These are phyloP conservation scores for Cladophialophora immunda DNA, from an alignment of 2,329 filamentous ascomycete species.

Conservation along the genomic window DNA sequence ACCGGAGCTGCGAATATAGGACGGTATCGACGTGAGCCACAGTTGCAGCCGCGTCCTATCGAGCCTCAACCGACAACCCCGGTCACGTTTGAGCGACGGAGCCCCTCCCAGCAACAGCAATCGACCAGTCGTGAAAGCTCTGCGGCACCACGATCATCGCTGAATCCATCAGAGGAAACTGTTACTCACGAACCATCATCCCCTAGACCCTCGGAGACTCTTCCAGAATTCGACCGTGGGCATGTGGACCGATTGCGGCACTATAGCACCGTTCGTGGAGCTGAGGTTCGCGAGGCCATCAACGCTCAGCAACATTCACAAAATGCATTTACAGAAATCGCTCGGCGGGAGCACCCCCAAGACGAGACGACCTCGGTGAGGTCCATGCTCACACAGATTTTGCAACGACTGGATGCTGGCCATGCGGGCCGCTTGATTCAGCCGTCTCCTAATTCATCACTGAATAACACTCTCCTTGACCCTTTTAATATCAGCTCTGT, in stretches of 20 bases:
- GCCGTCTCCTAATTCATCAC: slow-evolving; percentile 6
- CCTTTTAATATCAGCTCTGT: slow-evolving; percentile 29
- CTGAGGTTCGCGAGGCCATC: slow-evolving; percentile 22
- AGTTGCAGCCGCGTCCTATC: slow-evolving; percentile 26
- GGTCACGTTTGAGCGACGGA: slow-evolving; percentile 1
- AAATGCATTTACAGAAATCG: slow-evolving; percentile 6
- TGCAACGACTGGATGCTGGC: slow-evolving; percentile 27
- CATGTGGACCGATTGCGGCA: slow-evolving; percentile 22
- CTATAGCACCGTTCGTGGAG: slow-evolving; percentile 26
- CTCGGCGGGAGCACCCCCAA: not conserved
- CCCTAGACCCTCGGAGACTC: not conserved
- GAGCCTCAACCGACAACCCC: slow-evolving; percentile 13
- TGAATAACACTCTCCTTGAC: slow-evolving; percentile 24
- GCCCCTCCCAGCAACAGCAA: not conserved
- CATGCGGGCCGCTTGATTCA: slow-evolving; percentile 20
- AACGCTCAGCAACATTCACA: slow-evolving; percentile 12
- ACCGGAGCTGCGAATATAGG: slow-evolving; percentile 25
- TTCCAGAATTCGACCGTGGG: slow-evolving; percentile 13
- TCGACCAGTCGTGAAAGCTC: slow-evolving; percentile 2
- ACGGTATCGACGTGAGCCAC: slow-evolving; percentile 18
- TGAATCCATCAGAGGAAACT: not conserved
- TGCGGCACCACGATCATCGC: not conserved
- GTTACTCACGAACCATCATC: not conserved
- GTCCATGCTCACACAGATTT: slow-evolving; percentile 29
- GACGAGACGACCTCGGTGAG: slow-evolving; percentile 23